Conservation (phyloP, 1,139 yeast genomes). For the Hanseniaspora sp. region DNA sequence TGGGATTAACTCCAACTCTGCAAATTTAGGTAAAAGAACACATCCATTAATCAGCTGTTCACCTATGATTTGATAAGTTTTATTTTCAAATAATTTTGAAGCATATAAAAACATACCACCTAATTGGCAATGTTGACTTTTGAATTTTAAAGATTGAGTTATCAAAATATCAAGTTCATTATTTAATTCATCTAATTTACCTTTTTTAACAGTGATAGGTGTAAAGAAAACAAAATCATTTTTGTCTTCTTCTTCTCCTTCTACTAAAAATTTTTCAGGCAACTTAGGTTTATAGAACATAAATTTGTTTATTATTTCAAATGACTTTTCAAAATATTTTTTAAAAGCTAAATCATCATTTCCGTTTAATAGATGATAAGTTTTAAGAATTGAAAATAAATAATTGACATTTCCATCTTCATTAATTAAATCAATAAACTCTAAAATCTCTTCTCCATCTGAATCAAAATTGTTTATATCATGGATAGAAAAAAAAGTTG, state of each 20-base stretch:
- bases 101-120: constrained; percentile 68
- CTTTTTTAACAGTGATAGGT: constrained; percentile 1
- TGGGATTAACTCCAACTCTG: constrained; percentile 35
- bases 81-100: constrained; percentile 41
- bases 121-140: constrained; percentile 59
- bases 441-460: neutral
- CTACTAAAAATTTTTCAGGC: constrained; percentile 26
- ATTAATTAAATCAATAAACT: constrained; percentile 11
- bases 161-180: constrained; percentile 23
- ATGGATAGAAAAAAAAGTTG: constrained; percentile 6
- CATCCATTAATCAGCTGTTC: constrained; percentile 58
- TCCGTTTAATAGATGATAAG: constrained; percentile 42
- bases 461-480: constrained; percentile 5
- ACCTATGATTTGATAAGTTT: constrained; percentile 48
- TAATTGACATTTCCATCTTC: constrained; percentile 12
- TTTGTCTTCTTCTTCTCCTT: neutral
- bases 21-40: constrained; percentile 37
- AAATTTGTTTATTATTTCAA: constrained; percentile 32
- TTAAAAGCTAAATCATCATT: constrained; percentile 25
- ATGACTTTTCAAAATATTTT: constrained; percentile 32
- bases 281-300: constrained; percentile 37
- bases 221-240: constrained; percentile 25
- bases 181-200: neutral
- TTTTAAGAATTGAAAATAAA: constrained; percentile 15
- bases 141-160: constrained; percentile 30